Conservation (phyloP, 75 land plant genomes). For the Picea glauca region DNA sequence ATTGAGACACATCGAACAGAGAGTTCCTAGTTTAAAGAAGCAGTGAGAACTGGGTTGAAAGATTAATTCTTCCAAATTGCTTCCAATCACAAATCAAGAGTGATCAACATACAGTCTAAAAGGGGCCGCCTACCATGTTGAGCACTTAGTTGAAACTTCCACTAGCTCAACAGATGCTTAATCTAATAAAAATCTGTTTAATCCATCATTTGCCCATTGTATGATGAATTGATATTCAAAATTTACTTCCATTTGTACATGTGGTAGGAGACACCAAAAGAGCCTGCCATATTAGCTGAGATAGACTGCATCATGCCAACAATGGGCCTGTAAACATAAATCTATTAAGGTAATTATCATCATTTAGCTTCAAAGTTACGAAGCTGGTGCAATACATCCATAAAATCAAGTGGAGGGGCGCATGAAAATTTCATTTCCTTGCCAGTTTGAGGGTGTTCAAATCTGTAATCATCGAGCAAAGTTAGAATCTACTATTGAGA, state of each 20-base stretch:
- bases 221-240: not conserved
- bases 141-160: not conserved
- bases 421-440: constrained; percentile 63
- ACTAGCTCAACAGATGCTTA: not conserved
- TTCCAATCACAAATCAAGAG: not conserved
- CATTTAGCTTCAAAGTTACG: constrained; percentile 14
- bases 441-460: constrained; percentile 74
- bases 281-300: not conserved
- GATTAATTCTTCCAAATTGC: not conserved
- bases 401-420: constrained; percentile 80
- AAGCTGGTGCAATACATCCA: constrained; percentile 41
- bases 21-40: not conserved
- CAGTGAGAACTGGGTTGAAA: not conserved
- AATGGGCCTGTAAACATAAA: not conserved
- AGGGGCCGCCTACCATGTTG: not conserved
- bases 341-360: not conserved
- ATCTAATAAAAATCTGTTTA: too few species aligned
- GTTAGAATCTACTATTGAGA: not conserved
- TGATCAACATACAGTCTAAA: not conserved
- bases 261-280: not conserved
- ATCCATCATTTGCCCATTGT: too few species aligned
- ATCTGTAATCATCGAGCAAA: constrained; percentile 39
- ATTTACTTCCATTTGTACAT: not conserved
- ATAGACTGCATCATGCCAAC: not conserved
- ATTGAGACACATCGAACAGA: not conserved